Evolutionary conservation across 805 yeast genomes (phyloP).

Genomic region (Metschnikowia aberdeeniae): DNA sequence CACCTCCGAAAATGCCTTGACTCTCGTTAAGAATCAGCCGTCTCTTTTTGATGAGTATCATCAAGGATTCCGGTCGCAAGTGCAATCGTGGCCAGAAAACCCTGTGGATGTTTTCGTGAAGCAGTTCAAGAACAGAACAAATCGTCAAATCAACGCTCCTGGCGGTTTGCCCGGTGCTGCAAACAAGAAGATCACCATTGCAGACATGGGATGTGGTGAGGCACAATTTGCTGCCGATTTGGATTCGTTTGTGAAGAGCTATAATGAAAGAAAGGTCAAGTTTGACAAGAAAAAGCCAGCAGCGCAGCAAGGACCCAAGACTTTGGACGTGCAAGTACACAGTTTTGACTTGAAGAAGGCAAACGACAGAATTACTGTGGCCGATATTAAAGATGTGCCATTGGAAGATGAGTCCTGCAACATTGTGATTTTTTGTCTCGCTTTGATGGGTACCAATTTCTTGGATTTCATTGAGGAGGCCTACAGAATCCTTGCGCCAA

Average conservation of each 20-base stretch:
- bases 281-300: conserved; percentile 30
- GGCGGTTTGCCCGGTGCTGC: conserved; percentile 86
- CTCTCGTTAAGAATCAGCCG: conserved; percentile 75
- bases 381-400: conserved; percentile 91
- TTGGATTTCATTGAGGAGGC: conserved; percentile 91
- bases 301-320: conserved; percentile 23
- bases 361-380: conserved; percentile 92
- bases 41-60: conserved; percentile 90
- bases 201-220: conserved; percentile 99
- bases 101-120: conserved; percentile 90
- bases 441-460: conserved; percentile 96
- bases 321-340: conserved; percentile 61
- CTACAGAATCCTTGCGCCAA: conserved; percentile 75
- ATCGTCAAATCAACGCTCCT: conserved; percentile 82
- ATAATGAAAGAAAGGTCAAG: conserved; percentile 17
- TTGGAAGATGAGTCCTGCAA: conserved; percentile 73
- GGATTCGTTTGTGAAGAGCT: conserved; percentile 41
- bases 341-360: conserved; percentile 88
- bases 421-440: conserved; percentile 88
- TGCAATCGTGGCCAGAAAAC: conserved; percentile 96
- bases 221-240: conserved; percentile 79
- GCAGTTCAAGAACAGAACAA: conserved; percentile 56
- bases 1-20: conserved; percentile 70
- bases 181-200: conserved; percentile 67
- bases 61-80: conserved; percentile 92